Base-by-base conservation (phyloP, 2,329 filamentous ascomycete genomes). In the Teratosphaeria gauchensis region DNA sequence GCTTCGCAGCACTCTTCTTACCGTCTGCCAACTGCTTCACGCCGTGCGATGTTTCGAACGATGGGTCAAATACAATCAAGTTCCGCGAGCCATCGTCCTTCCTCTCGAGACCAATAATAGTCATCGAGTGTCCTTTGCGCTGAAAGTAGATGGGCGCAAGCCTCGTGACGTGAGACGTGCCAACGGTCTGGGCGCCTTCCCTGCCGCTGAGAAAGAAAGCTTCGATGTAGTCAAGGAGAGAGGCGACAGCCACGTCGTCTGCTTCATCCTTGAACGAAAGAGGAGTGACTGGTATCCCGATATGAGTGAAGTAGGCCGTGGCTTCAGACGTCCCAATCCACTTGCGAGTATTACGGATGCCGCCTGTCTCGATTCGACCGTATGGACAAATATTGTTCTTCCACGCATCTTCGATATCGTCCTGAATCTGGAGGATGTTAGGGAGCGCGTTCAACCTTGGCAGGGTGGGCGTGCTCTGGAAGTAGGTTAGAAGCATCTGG, bases 281-380 rank as follows among this genome's bases (percentile, higher is more conserved):
- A 1, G 86, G 84, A 57, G 85, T 81, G 64, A 76, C 70, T 7
- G 69, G 70, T 59, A 74, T 72, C 57, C 75, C 72, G 61, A 95
- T 88, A 3, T 82, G 77, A 7, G 92, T 77, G 65, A 95, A 88
- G 64, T 95, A 80, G 7, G 91, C 89, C 72, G 92, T 84, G 5
- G 89, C 90, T 78, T 97, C 92, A 8, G 90, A 86, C 1, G 92
- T 96, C 16, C 92, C 92, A 65, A 97, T 97, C 69, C 94, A 97
- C 72, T 96, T 97, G 61, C 94, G 84, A 0, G 92, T 96, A n/a
- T 86, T 86, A 63, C 79, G 84, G 63, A 97, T 88, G 0, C 91
- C 90, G 2, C 92, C 92, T 0, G 92, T 96, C 73, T 97, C 90
- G 2, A 83, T 70, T 35, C 89, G 82, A 3, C 88, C 90, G 52